A percentile compares a stretch with the other conserved stretches of the same genome.
phyloP scores from a whole-genome alignment of 2,329 filamentous ascomycete genomes.

The Aschersonia sp. region DNA sequence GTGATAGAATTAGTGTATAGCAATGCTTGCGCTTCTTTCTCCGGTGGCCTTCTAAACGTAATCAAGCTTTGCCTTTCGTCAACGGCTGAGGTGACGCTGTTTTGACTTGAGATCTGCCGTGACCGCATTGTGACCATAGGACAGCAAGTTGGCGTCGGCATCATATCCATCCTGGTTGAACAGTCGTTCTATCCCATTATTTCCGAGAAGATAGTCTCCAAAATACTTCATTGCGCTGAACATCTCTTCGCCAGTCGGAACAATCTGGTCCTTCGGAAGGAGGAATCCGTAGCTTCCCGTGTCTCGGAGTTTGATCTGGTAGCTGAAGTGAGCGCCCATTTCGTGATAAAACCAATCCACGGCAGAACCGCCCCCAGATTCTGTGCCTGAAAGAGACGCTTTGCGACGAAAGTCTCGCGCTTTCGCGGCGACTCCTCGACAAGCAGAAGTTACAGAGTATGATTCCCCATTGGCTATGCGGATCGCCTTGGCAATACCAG shows the following conservation, averaged over 20 bases:
- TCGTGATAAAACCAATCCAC: slow-evolving; percentile 96
- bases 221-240: slow-evolving; percentile 73
- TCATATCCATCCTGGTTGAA: slow-evolving; percentile 10
- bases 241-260: slow-evolving; percentile 80
- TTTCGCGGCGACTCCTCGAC: slow-evolving; percentile 53
- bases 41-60: no score
- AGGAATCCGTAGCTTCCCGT: slow-evolving; percentile 91
- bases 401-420: slow-evolving; percentile 9
- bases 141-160: slow-evolving; percentile 4
- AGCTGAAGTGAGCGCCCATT: slow-evolving; percentile 66
- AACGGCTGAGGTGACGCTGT: slow-evolving; percentile 13
- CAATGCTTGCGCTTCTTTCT: no score
- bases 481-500: slow-evolving; percentile 81
- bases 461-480: slow-evolving; percentile 61
- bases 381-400: slow-evolving; percentile 33
- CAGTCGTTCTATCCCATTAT: slow-evolving; percentile 46
- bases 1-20: no score
- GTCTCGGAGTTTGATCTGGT: slow-evolving; percentile 88
- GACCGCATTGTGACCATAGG: slow-evolving; percentile 5
- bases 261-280: slow-evolving; percentile 70
- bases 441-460: slow-evolving; percentile 71
- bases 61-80: slow-evolving; percentile 2
- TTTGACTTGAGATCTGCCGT: slow-evolving; percentile 14
- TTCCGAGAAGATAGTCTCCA: slow-evolving; percentile 62
- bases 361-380: slow-evolving; percentile 68